Conservation (phyloP, 192 early-diverging fungal species). For the Geranomyces variabilis region DNA sequence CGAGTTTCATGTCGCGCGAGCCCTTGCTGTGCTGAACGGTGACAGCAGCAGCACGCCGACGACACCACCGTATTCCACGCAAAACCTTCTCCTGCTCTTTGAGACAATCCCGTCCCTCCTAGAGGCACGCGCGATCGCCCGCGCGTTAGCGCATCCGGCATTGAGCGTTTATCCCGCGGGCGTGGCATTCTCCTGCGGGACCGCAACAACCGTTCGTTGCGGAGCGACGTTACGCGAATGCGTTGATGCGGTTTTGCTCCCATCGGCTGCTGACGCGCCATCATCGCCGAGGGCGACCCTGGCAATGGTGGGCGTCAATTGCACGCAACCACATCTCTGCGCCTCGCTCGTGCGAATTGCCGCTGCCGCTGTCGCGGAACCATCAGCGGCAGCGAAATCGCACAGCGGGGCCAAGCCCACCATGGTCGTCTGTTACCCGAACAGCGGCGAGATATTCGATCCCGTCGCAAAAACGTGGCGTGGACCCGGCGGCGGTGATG, state of each 20-base stretch:
- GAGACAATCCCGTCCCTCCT: conserved; percentile 17
- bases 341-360: background rate
- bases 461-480: background rate
- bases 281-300: background rate
- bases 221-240: background rate
- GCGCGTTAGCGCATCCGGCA: background rate
- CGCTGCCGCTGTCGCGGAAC: too few species aligned
- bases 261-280: too few species aligned
- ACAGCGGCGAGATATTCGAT: conserved; percentile 6
- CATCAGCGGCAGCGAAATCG: too few species aligned
- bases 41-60: background rate
- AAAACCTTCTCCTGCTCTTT: background rate
- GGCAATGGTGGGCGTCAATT: background rate
- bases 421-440: background rate
- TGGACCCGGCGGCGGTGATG: background rate
- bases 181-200: conserved; percentile 1
- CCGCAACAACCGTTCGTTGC: background rate
- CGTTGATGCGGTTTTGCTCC: background rate
- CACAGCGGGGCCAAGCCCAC: too few species aligned
- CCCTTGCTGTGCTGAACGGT: background rate
- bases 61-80: background rate
- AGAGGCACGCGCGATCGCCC: background rate
- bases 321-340: conserved; percentile 1
- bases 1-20: conserved; percentile 4
- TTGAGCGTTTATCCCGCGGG: background rate